These are phyloP conservation scores for Hygrophila difformis DNA, from an alignment of 257 asterid genomes.

Conservation along the genomic window DNA sequence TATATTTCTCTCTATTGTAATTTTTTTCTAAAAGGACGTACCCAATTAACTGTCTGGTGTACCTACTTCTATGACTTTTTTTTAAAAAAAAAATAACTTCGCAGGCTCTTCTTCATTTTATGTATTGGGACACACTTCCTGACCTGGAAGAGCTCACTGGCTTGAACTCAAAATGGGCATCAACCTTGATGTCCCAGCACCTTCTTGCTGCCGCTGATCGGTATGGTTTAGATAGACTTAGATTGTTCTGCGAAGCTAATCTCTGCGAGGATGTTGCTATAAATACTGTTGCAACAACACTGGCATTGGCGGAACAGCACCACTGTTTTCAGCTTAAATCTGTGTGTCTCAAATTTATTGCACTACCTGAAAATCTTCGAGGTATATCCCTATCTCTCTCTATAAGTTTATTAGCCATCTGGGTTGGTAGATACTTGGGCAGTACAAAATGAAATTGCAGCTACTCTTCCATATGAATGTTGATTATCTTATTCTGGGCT, in stretches of 20 bases:
- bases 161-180: conserved; percentile 46
- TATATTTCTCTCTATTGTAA: too few relatives aligned
- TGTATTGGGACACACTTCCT: conserved; percentile 56
- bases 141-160: conserved; percentile 68
- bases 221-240: conserved; percentile 61
- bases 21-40: not conserved
- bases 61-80: too few relatives aligned
- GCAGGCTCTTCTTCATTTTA: conserved; percentile 61
- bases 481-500: not conserved
- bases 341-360: conserved; percentile 55
- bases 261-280: conserved; percentile 59
- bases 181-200: conserved; percentile 70
- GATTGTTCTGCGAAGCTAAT: conserved; percentile 55
- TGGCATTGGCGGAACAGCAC: conserved; percentile 74
- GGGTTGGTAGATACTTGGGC: not conserved
- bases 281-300: conserved; percentile 72
- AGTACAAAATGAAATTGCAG: not conserved
- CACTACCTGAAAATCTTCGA: conserved; percentile 50
- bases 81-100: not conserved
- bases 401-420: not conserved
- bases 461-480: not conserved
- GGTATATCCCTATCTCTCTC: conserved; percentile 22
- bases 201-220: conserved; percentile 73
- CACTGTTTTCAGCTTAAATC: conserved; percentile 67
- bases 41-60: not conserved